Evolutionary conservation across 176 grass and related monocot genomes (phyloP).

Genomic region (Juncus effusus): DNA sequence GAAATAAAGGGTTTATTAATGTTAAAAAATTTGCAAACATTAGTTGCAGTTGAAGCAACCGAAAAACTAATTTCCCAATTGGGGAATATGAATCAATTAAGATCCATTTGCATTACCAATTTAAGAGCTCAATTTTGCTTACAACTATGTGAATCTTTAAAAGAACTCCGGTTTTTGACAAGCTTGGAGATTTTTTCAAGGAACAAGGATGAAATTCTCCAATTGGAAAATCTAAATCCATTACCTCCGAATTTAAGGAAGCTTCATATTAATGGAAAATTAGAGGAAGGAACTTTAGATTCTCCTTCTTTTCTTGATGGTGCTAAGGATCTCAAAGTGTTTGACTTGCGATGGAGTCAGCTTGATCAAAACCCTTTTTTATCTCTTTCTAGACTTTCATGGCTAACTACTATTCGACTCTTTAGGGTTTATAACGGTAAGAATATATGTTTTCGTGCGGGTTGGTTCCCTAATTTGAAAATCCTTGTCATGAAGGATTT

Average conservation of each 20-base stretch:
- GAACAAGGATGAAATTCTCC: slow-evolving; percentile 6
- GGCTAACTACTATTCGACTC: neutral
- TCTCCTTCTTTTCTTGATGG: slow-evolving; percentile 1
- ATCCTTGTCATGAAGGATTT: neutral
- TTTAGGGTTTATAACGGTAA: neutral
- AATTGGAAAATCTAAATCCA: neutral
- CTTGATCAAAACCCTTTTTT: neutral
- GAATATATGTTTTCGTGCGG: neutral
- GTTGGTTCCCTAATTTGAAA: slow-evolving; percentile 16
- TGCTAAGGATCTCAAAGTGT: neutral
- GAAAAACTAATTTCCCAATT: neutral
- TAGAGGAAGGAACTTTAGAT: neutral
- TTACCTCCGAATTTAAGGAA: neutral
- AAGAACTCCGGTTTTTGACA: neutral
- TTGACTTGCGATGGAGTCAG: neutral
- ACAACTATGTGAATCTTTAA: neutral
- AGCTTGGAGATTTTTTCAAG: neutral
- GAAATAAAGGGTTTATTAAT: slow-evolving; percentile 2
- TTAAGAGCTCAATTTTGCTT: neutral
- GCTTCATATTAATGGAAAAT: neutral
- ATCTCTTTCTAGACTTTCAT: neutral
- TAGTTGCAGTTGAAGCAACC: neutral
- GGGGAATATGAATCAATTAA: neutral
- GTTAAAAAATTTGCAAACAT: slow-evolving; percentile 13
- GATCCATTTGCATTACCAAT: neutral